A percentile compares a stretch with the other conserved stretches of the same genome.
Conservation (phyloP, 169 alveolate genomes). For the Plasmodium fragile region DNA sequence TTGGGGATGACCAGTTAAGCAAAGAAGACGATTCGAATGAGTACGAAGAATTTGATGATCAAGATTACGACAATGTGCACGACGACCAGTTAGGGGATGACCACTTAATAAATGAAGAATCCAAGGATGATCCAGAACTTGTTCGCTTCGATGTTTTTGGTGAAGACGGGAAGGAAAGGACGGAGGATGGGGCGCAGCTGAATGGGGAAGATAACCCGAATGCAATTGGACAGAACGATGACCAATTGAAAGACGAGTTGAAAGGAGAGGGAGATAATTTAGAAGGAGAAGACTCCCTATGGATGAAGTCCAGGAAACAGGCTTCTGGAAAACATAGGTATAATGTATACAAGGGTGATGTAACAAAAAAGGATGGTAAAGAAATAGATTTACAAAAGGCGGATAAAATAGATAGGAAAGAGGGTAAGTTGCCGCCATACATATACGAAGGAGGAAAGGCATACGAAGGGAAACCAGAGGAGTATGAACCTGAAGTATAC, state of each 20-base stretch:
- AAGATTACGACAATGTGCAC: background rate
- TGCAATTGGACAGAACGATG: background rate
- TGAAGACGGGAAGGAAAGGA: constrained; percentile 12
- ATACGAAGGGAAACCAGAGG: constrained; percentile 38
- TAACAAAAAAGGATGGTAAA: constrained; percentile 11
- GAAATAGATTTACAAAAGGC: constrained; percentile 50
- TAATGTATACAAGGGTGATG: constrained; percentile 57
- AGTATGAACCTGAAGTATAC: constrained; percentile 75
- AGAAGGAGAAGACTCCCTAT: background rate
- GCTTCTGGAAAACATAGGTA: constrained; percentile 42
- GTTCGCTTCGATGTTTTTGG: constrained; percentile 4
- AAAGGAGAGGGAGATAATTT: background rate
- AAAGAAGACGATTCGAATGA: constrained; percentile 1
- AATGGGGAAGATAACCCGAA: background rate
- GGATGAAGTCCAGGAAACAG: constrained; percentile 10
- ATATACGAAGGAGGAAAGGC: constrained; percentile 55
- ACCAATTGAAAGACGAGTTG: background rate
- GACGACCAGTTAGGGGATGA: background rate
- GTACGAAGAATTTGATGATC: background rate
- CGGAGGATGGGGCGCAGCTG: background rate
- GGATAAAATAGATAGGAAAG: constrained; percentile 60
- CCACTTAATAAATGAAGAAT: background rate
- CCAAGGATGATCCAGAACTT: background rate
- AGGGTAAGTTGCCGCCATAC: constrained; percentile 61
- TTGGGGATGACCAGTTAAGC: background rate